Evolutionary conservation across 192 early-diverging fungal genomes (phyloP).

Genomic region (Podila epicladia): DNA sequence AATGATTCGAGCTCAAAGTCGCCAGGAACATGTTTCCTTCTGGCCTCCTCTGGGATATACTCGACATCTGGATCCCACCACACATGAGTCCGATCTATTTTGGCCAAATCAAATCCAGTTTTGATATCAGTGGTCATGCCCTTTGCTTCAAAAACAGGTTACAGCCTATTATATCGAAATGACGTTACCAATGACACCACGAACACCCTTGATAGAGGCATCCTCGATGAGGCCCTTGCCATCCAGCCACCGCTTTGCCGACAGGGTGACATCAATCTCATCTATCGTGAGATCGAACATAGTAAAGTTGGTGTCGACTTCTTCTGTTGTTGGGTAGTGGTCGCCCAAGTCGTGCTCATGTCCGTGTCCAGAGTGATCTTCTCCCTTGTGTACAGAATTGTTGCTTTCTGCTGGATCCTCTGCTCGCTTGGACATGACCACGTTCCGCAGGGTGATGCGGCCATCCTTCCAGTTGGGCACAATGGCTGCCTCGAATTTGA

Average conservation of each 20-base stretch:
- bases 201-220: constrained; percentile 85
- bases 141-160: not conserved
- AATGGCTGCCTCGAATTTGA: constrained; percentile 92
- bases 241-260: constrained; percentile 90
- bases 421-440: constrained; percentile 57
- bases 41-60: constrained; percentile 67
- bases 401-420: not conserved
- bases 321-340: constrained; percentile 13
- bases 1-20: constrained; percentile 89
- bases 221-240: constrained; percentile 85
- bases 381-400: constrained; percentile 21
- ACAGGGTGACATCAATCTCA: constrained; percentile 84
- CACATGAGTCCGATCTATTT: constrained; percentile 79
- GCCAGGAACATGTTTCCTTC: constrained; percentile 71
- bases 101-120: not conserved
- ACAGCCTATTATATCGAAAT: not conserved
- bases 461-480: constrained; percentile 93
- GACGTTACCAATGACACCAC: constrained; percentile 76
- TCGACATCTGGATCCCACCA: constrained; percentile 73
- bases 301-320: constrained; percentile 83
- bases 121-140: too few relatives aligned
- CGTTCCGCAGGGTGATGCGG: constrained; percentile 87
- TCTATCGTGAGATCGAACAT: constrained; percentile 88
- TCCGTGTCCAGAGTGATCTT: constrained; percentile 45
- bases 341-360: constrained; percentile 46